These are phyloP conservation scores for Ascochyta clinopodiicola DNA, from an alignment of 2,329 filamentous ascomycete species.

Conservation along the genomic window DNA sequence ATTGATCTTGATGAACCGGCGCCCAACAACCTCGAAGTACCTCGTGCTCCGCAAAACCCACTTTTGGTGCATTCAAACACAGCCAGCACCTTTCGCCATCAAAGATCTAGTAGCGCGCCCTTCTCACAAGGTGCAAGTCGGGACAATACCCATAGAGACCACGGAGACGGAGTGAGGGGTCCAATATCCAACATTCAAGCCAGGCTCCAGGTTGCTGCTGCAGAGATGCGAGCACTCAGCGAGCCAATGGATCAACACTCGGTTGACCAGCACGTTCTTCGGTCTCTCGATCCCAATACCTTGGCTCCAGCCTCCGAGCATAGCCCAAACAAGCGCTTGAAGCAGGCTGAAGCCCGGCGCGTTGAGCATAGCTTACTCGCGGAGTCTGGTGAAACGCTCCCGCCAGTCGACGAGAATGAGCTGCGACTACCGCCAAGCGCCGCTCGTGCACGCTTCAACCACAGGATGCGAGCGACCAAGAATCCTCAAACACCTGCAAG, in stretches of 20 bases:
- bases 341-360: conserved; percentile 13
- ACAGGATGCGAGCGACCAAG: conserved; percentile 24
- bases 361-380: conserved; percentile 27
- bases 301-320: conserved; percentile 19
- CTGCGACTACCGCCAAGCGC: conserved; percentile 26
- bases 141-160: conserved; percentile 14
- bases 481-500: conserved; percentile 23
- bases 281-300: conserved; percentile 37
- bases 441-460: conserved; percentile 37
- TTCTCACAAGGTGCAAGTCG: conserved; percentile 26
- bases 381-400: conserved; percentile 38
- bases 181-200: background rate
- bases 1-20: conserved; percentile 54
- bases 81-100: conserved; percentile 25
- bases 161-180: background rate
- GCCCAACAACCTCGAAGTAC: conserved; percentile 39
- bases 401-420: conserved; percentile 22
- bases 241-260: conserved; percentile 21
- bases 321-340: conserved; percentile 29
- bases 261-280: conserved; percentile 21
- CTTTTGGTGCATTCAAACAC: conserved; percentile 17
- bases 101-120: conserved; percentile 41
- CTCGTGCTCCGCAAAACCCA: conserved; percentile 25
- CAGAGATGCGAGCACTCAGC: conserved; percentile 30
- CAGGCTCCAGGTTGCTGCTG: background rate